phyloP scores from a whole-genome alignment of 257 asterid species.

The Cordia subcordata region DNA sequence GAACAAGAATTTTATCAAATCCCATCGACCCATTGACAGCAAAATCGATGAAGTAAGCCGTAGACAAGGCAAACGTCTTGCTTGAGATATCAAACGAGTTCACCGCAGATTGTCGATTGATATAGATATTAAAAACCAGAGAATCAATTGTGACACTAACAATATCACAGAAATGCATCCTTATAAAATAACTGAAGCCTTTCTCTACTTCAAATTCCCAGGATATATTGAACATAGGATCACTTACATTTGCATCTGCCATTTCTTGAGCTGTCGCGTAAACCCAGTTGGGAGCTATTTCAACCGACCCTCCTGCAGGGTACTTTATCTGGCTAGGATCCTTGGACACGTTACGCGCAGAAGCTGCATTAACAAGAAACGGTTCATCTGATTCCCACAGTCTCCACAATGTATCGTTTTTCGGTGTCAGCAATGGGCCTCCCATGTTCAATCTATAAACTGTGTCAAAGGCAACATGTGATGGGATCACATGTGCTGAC shows the following conservation, averaged over 20 bases:
- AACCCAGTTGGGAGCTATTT: constrained; percentile 32
- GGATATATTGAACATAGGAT: constrained; percentile 29
- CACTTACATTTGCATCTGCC: constrained; percentile 28
- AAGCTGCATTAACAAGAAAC: constrained; percentile 23
- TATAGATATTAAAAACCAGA: constrained; percentile 26
- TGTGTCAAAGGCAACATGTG: constrained; percentile 24
- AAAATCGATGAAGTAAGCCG: constrained; percentile 30
- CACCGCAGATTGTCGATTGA: constrained; percentile 22
- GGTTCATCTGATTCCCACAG: constrained; percentile 26
- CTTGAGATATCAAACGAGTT: constrained; percentile 23
- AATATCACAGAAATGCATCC: constrained; percentile 38
- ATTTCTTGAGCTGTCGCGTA: constrained; percentile 38
- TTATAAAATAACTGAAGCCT: constrained; percentile 24
- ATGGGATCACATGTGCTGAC: constrained; percentile 14
- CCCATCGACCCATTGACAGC: constrained; percentile 14
- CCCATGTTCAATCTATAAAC: constrained; percentile 31
- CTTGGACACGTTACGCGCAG: constrained; percentile 17
- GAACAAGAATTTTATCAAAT: constrained; percentile 14
- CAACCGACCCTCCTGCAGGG: constrained; percentile 23
- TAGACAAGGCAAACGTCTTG: constrained; percentile 21
- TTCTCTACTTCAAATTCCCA: constrained; percentile 25
- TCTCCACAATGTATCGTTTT: constrained; percentile 34
- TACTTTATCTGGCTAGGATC: constrained; percentile 24
- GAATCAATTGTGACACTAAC: constrained; percentile 23
- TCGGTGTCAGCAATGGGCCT: constrained; percentile 28